Base-by-base conservation (phyloP, 2,329 filamentous ascomycete species). In the Karstenula rhodostoma region DNA sequence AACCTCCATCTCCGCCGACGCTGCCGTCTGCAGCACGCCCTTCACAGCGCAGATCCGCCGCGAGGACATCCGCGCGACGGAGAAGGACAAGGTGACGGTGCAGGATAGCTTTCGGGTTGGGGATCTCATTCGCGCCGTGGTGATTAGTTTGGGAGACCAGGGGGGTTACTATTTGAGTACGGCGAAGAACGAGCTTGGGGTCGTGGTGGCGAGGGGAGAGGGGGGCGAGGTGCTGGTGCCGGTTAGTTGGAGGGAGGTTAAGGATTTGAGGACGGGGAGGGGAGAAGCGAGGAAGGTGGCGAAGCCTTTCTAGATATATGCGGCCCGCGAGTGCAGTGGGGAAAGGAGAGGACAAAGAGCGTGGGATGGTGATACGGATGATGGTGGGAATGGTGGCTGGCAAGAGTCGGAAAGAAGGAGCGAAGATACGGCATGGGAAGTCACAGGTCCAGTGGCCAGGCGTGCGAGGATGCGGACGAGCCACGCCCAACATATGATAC, bases 131-230 rank as follows among this genome's bases (percentile, higher is more conserved):
- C 83, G 92, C 53, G 95, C 93, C 4, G 86, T 90, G 58, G 93
- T 99, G 72, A 95, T 96, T 60, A 95, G 91, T 8, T 80, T 98
- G 15, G 95, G 95, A 40, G 95, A 99, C 75, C 94, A 98, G 80
- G 89, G 91, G 53, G 96, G 92, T 72, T 99, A 98, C 77, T 99
- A 97, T 77, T 85, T 96, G n/a, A 91, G 90, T 27, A 99, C 95
- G 1, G 93, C 93, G 29, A 88, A 88, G 67, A 98, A 99, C 78
- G 91, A 96, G 75, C 84, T 96, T 43, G 95, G 95, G 2, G 94
- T 98, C 60, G 91, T 99, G 42, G 92, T 98, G 88, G 95, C 94
- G 10, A 90, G 87, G 68, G 96, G 93, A 74, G 93, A 96, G 76
- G 87, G 86, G 2, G 94, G 94, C 1, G 94, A 96, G 79, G 87